These are phyloP conservation scores for Allium cepa DNA, from an alignment of 106 monocot species.

Conservation along the genomic window DNA sequence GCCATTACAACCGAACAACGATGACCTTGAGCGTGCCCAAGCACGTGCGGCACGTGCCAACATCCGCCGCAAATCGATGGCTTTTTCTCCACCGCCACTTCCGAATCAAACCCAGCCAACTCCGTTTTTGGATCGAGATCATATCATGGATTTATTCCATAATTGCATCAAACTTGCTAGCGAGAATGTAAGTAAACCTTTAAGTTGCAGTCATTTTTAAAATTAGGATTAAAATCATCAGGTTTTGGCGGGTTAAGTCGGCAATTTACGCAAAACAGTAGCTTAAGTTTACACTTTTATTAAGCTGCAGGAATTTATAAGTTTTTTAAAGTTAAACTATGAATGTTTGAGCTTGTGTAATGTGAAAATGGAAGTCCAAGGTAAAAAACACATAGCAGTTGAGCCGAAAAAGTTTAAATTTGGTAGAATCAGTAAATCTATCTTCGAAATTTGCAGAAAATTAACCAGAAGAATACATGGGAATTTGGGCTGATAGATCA, in stretches of 20 bases:
- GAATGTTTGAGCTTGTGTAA: too few species aligned
- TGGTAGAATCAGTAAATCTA: too few species aligned
- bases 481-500: conserved; percentile 94
- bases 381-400: too few species aligned
- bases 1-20: conserved; percentile 52
- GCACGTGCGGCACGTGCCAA: conserved; percentile 66
- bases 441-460: conserved; percentile 55
- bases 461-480: conserved; percentile 99
- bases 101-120: conserved; percentile 1
- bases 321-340: too few species aligned
- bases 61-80: conserved; percentile 35
- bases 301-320: too few species aligned
- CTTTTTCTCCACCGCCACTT: conserved; percentile 11
- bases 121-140: conserved; percentile 42
- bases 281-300: too few species aligned
- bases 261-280: too few species aligned
- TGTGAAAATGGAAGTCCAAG: too few species aligned
- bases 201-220: conserved; percentile 1
- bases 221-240: background rate
- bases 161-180: conserved; percentile 97
- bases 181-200: conserved; percentile 52
- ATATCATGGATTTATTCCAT: conserved; percentile 89
- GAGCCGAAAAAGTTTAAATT: too few species aligned
- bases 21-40: conserved; percentile 82
- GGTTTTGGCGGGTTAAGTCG: too few species aligned